Base-by-base conservation (phyloP, 208 protist species). In the Zelonia costaricensis region DNA sequence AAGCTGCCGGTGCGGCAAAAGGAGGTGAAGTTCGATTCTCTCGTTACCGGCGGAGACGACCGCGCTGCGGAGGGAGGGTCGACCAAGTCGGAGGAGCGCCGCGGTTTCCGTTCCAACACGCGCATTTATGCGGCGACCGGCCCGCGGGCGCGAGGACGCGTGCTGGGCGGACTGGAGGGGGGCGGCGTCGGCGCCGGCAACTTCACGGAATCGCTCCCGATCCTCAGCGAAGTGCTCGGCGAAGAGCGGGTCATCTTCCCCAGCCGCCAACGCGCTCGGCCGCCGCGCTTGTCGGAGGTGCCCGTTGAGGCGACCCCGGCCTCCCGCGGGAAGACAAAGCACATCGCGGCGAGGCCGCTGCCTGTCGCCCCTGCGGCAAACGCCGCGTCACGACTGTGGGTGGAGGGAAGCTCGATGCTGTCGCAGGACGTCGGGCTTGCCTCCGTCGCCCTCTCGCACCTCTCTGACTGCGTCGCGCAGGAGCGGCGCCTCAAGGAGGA, bases 351-450 rank as follows among this genome's bases (percentile, higher is more conserved):
- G 27, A 35, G 55, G 5, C n/a, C 20, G 9, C n/a, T 46, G 16
- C 18, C 55, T 7, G 28, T 18, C 28, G 18, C 43, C 40, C 27
- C 55, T 35, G 15, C 40, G 6, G 16, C 40, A 40, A 48, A 15
- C 48, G 1, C 58, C n/a, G n/a, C n/a, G n/a, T n/a, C n/a, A n/a
- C n/a, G 43, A 0, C 57, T 94, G 51, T 80, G 83, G 56, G 85
- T 95, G 49, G 80, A 91, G 45, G 89, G 89, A 10, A 95, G 83
- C 62, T 88, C 89, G 2, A 68, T 91, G 18, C 66, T 79, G 22
- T 45, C 54, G 27, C 63, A 66, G 4, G 82, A 88, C 25, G 51
- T 38, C n/a, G 66, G 64, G 5, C 28, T 68, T n/a, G 84, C 84
- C 13, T 59, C 80, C 18, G 69, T 68, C 10, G 78, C 82, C 2